Evolutionary conservation across 257 asterid genomes (phyloP).

Genomic region (Galeopsis tetrahit): DNA sequence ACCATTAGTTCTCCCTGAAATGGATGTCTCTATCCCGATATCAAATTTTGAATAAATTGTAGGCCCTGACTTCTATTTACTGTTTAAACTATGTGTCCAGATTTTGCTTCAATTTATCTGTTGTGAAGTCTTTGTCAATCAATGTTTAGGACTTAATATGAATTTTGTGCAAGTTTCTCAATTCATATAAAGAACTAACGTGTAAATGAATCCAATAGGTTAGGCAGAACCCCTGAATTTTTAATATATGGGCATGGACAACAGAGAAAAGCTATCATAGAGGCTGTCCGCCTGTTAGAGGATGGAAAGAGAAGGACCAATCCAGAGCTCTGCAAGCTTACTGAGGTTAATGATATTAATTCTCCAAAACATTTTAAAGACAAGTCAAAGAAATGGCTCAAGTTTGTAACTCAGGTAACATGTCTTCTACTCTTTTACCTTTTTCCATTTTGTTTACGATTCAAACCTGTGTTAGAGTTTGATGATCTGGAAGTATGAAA

Average conservation of each 20-base stretch:
- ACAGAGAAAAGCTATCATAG: conserved; percentile 91
- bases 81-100: conserved; percentile 16
- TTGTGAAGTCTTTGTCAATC: conserved; percentile 16
- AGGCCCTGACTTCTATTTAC: conserved; percentile 17
- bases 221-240: conserved; percentile 82
- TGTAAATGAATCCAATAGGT: conserved; percentile 56
- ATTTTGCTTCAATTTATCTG: conserved; percentile 6
- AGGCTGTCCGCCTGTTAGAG: conserved; percentile 81
- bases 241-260: conserved; percentile 91
- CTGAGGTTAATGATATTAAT: conserved; percentile 48
- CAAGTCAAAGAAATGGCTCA: conserved; percentile 93
- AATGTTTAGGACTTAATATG: not conserved
- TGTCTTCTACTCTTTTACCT: conserved; percentile 6
- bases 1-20: conserved; percentile 40
- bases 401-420: conserved; percentile 79
- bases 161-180: conserved; percentile 22
- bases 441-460: conserved; percentile 17
- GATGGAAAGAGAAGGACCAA: conserved; percentile 56
- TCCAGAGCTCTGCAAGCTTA: conserved; percentile 45
- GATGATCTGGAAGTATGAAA: conserved; percentile 19
- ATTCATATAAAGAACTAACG: conserved; percentile 19
- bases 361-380: conserved; percentile 82
- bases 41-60: conserved; percentile 55
- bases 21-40: conserved; percentile 31
- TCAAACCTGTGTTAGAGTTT: conserved; percentile 21